These are phyloP conservation scores for Pseudogymnoascus sp. DNA, from an alignment of 2,329 filamentous ascomycete species.

Conservation along the genomic window DNA sequence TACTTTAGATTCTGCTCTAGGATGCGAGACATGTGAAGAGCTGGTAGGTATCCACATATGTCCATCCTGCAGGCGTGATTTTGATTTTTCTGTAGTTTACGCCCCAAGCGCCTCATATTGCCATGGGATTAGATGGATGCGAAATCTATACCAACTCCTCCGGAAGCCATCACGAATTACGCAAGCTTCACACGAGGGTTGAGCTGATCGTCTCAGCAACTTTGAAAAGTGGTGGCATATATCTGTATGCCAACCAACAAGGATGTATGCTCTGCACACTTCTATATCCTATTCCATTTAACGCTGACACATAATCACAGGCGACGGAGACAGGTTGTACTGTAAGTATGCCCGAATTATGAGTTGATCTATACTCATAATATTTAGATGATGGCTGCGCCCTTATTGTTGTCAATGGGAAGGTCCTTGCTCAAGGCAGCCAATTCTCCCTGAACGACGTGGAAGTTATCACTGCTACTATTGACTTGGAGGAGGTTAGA, in stretches of 20 bases:
- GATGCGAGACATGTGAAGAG: constrained; percentile 63
- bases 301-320: neutral
- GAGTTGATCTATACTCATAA: neutral
- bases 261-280: constrained; percentile 44
- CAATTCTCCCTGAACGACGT: constrained; percentile 62
- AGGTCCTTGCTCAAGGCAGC: constrained; percentile 56
- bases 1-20: constrained; percentile 58
- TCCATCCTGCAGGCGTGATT: neutral
- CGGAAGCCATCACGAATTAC: constrained; percentile 61
- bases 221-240: constrained; percentile 51
- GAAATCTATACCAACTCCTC: constrained; percentile 68
- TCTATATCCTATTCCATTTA: neutral
- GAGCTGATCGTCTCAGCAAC: constrained; percentile 63
- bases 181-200: constrained; percentile 59
- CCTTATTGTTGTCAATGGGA: constrained; percentile 55
- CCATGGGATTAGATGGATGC: constrained; percentile 61
- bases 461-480: constrained; percentile 59
- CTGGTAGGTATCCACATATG: constrained; percentile 30
- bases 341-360: neutral
- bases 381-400: constrained; percentile 44
- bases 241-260: constrained; percentile 57
- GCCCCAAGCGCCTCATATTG: constrained; percentile 44
- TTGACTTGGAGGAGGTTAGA: constrained; percentile 67
- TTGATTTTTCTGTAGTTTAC: constrained; percentile 39
- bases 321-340: neutral